Base-by-base conservation (phyloP, 2,329 filamentous ascomycete species). In the Scedosporium dehoogii region DNA sequence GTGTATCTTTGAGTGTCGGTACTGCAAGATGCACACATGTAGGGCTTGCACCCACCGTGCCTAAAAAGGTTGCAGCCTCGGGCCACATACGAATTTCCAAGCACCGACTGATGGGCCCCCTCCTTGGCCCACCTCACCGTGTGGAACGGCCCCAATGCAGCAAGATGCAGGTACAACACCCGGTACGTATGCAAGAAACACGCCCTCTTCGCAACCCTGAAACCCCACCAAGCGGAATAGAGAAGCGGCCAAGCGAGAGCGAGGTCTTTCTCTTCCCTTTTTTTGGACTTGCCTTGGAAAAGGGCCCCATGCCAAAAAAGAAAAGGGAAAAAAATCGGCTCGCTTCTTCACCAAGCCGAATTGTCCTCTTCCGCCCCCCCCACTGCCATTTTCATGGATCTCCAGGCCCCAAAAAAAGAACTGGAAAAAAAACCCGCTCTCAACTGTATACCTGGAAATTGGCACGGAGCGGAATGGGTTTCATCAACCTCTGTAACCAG, bases 1-100 rank as follows among this genome's bases (percentile, higher is more conserved):
- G 83, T 82, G 81, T 73, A 88, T 89, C 69, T 88, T 82, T 66
- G 84, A 89, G 72, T 89, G 86, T 75, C 78, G 80, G 65, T 87
- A 86, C 71, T 89, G 86, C 81, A 85, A 85, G 71, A 74, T 87
- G 59, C 85, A 88, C 73, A 79, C 82, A 33, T 89, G 86, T 72
- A 78, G 84, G 60, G 74, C 78, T 27, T 88, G 86, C 70, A 78
- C 79, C 57, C 76, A 82, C 61, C 16, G 44, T 51, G 46, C 42
- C 18, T 61, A 29, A 25, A 55, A 18, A 10, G 21, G 51, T 55
- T 55, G 51, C 51, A 55, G 51, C 51, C 51, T 55, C 51, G 51
- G 51, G 51, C 51, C 51, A 55, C 51, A 27, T 56, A 18, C 44
- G 48, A 42, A 57, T 25, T 29, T 44, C 23, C 57, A 62, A 44